phyloP scores from a whole-genome alignment of 805 yeast species.

The Wickerhamiella siamensis region DNA sequence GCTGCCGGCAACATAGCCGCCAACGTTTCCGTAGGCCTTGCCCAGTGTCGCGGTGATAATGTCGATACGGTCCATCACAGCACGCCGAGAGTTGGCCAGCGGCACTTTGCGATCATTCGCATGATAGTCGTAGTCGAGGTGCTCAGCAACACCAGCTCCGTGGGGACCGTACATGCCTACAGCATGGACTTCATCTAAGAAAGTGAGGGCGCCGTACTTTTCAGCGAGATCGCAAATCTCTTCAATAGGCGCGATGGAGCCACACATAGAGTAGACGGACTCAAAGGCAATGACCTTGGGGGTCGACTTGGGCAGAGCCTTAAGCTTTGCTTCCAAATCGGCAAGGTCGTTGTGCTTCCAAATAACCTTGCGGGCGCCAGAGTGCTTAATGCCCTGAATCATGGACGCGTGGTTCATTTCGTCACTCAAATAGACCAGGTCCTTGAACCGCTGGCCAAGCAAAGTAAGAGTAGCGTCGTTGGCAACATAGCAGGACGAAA shows the following conservation, averaged over 20 bases:
- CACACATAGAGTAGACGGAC: conserved; percentile 96
- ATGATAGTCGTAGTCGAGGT: conserved; percentile 75
- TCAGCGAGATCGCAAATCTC: conserved; percentile 91
- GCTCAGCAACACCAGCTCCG: conserved; percentile 99
- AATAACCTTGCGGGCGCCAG: conserved; percentile 74
- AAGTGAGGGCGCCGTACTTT: conserved; percentile 92
- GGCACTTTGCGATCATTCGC: conserved; percentile 28
- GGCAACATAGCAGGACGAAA: conserved; percentile 91
- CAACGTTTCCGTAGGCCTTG: conserved; percentile 92
- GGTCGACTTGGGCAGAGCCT: conserved; percentile 65
- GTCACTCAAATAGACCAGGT: conserved; percentile 84
- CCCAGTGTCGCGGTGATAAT: conserved; percentile 97
- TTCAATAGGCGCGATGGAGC: conserved; percentile 88
- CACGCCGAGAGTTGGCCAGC: conserved; percentile 30
- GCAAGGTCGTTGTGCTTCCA: conserved; percentile 81
- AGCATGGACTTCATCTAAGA: conserved; percentile 96
- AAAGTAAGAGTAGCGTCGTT: conserved; percentile 89
- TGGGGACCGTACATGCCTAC: conserved; percentile 99
- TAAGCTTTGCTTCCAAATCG: conserved; percentile 68
- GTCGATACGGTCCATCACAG: conserved; percentile 81
- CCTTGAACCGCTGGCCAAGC: conserved; percentile 80
- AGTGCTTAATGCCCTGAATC: conserved; percentile 90
- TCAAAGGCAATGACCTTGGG: conserved; percentile 97
- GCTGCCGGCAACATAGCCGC: conserved; percentile 93
- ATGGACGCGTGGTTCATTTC: conserved; percentile 93